Percentiles rank a stretch among this genome's conserved stretches.
These are phyloP conservation scores for Sutorius australiensis DNA, from an alignment of 768 basidiomycete genomes.

Conservation along the genomic window DNA sequence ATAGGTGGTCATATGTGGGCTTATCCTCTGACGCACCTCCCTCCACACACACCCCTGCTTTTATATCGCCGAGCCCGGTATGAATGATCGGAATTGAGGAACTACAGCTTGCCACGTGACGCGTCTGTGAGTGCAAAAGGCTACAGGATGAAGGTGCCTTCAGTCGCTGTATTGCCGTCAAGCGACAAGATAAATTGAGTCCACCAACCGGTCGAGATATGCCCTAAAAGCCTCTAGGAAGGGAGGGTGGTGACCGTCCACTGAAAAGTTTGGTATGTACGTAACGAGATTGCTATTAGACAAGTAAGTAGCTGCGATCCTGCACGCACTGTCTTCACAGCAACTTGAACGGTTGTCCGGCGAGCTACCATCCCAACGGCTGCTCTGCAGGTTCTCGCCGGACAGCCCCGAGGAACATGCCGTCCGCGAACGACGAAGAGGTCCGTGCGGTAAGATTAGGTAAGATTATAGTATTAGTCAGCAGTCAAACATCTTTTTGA, in stretches of 20 bases:
- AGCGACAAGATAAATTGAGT: slow-evolving; percentile 1
- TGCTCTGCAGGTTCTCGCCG: neutral
- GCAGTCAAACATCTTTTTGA: slow-evolving; percentile 11
- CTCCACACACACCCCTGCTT: slow-evolving; percentile 3
- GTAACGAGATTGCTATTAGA: slow-evolving; percentile 4
- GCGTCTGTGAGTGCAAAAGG: slow-evolving; percentile 5
- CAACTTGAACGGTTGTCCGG: neutral
- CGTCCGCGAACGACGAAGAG: neutral
- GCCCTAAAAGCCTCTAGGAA: slow-evolving; percentile 1
- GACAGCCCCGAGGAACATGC: neutral
- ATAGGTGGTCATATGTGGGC: slow-evolving; percentile 23
- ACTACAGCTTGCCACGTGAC: slow-evolving; percentile 10
- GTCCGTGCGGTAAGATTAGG: slow-evolving; percentile 29
- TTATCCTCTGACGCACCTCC: slow-evolving; percentile 5
- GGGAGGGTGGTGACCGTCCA: neutral
- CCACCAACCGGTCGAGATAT: neutral
- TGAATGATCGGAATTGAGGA: slow-evolving; percentile 1
- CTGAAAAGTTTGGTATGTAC: slow-evolving; percentile 6
- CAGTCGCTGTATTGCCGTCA: slow-evolving; percentile 3
- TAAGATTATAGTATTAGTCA: slow-evolving; percentile 24
- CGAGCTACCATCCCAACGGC: slow-evolving; percentile 5
- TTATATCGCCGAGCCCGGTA: slow-evolving; percentile 15
- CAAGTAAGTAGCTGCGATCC: neutral
- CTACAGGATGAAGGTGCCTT: slow-evolving; percentile 15
- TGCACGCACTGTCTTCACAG: slow-evolving; percentile 7